These are phyloP conservation scores for Alternaria postmessia DNA, from an alignment of 2,329 filamentous ascomycete genomes.

Conservation along the genomic window DNA sequence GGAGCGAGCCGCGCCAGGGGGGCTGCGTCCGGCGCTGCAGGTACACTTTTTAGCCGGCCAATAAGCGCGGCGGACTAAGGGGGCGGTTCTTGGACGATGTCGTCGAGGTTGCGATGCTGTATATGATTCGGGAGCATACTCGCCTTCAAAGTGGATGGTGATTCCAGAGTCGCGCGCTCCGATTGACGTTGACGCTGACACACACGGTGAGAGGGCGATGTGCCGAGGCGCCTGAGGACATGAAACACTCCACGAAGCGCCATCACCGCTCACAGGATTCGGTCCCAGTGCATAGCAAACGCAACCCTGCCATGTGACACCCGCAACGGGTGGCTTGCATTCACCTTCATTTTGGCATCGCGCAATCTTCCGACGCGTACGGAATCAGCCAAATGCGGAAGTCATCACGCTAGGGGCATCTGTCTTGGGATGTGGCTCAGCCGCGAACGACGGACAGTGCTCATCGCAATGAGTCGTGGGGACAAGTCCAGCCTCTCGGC, in stretches of 20 bases:
- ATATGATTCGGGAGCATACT: constrained; percentile 1
- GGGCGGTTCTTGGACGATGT: neutral
- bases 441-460: constrained; percentile 17
- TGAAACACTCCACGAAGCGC: constrained; percentile 8
- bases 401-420: constrained; percentile 1
- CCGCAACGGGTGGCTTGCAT: constrained; percentile 27
- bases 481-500: constrained; percentile 12
- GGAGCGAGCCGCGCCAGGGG: constrained; percentile 34
- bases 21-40: constrained; percentile 29
- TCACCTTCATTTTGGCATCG: constrained; percentile 12
- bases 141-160: neutral
- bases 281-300: constrained; percentile 4
- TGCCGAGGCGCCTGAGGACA: neutral
- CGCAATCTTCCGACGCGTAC: constrained; percentile 9
- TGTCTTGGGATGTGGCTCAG: constrained; percentile 3
- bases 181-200: neutral
- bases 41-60: constrained; percentile 30
- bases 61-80: constrained; percentile 7
- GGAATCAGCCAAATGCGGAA: neutral
- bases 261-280: neutral
- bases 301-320: constrained; percentile 7
- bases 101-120: constrained; percentile 2
- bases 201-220: neutral
- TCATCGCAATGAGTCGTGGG: constrained; percentile 7
- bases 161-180: constrained; percentile 5